phyloP scores from a whole-genome alignment of 2,329 filamentous ascomycete species.

The Westerdykella sp. region DNA sequence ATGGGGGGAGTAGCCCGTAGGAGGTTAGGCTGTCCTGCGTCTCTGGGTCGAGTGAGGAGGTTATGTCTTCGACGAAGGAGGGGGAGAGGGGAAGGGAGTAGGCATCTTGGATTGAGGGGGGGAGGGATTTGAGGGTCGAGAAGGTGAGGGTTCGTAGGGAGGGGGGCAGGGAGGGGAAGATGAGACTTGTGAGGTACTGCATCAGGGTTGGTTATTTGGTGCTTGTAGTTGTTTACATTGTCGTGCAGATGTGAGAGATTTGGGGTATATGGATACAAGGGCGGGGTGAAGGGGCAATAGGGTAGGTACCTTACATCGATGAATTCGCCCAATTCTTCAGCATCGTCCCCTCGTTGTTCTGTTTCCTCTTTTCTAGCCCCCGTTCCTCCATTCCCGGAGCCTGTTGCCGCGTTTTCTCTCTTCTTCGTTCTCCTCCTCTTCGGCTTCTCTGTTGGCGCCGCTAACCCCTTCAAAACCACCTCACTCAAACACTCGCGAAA shows the following conservation, averaged over 20 bases:
- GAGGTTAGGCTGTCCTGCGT: conserved; percentile 61
- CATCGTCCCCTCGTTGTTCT: conserved; percentile 34
- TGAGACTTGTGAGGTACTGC: conserved; percentile 63
- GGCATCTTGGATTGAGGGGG: conserved; percentile 47
- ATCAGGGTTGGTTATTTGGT: not conserved
- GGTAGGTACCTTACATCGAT: conserved; percentile 60
- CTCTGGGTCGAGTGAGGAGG: conserved; percentile 49
- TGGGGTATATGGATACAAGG: not conserved
- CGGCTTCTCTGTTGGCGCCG: conserved; percentile 39
- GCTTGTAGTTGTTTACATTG: not conserved
- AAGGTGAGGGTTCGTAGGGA: conserved; percentile 59
- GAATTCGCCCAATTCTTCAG: conserved; percentile 71
- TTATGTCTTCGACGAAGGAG: conserved; percentile 29
- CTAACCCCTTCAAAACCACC: conserved; percentile 58
- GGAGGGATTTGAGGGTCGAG: conserved; percentile 47
- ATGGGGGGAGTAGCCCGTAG: conserved; percentile 56
- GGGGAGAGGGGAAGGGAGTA: conserved; percentile 48
- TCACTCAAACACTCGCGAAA: conserved; percentile 71
- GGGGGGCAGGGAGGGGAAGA: conserved; percentile 59
- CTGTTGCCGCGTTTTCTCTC: conserved; percentile 28
- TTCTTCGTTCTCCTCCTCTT: conserved; percentile 41
- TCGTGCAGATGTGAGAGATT: too few species aligned
- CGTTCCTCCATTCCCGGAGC: conserved; percentile 9
- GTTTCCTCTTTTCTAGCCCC: conserved; percentile 10
- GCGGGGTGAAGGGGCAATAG: conserved; percentile 43